A percentile compares a stretch with the other conserved stretches of the same genome.
Conservation (phyloP, 495 filamentous ascomycete genomes). For the Staphylotrichum tortipilum region DNA sequence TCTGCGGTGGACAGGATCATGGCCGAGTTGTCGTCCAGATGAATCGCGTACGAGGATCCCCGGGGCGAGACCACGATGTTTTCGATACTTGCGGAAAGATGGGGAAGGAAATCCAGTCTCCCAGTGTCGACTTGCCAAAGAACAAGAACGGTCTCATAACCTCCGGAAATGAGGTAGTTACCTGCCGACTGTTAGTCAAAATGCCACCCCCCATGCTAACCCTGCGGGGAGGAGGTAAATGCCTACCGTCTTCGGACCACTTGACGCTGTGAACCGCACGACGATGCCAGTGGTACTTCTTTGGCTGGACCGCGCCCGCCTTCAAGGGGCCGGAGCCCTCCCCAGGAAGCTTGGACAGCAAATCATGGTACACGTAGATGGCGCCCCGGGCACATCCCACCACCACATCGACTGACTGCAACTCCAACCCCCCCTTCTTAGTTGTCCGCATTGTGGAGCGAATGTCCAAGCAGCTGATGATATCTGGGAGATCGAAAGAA, state of each 20-base stretch:
- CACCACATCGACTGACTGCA: slow-evolving; percentile 53
- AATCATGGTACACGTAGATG: slow-evolving; percentile 69
- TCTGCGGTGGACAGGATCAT: slow-evolving; percentile 86
- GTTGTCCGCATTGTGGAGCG: slow-evolving; percentile 19
- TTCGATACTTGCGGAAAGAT: slow-evolving; percentile 75
- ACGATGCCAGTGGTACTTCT: slow-evolving; percentile 85
- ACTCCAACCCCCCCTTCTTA: slow-evolving; percentile 29
- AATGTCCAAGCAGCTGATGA: slow-evolving; percentile 51
- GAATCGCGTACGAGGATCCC: slow-evolving; percentile 72
- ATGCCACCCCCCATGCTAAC: not conserved
- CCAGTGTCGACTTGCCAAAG: slow-evolving; percentile 93
- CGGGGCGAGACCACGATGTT: slow-evolving; percentile 71
- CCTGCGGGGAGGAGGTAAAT: not conserved
- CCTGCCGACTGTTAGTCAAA: slow-evolving; percentile 41
- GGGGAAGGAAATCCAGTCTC: slow-evolving; percentile 69
- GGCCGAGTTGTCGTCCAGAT: slow-evolving; percentile 80
- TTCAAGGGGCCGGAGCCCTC: slow-evolving; percentile 19
- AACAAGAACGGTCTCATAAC: slow-evolving; percentile 79
- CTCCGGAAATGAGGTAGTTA: slow-evolving; percentile 93
- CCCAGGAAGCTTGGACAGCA: slow-evolving; percentile 47
- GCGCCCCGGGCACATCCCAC: slow-evolving; percentile 66
- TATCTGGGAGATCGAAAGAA: slow-evolving; percentile 43
- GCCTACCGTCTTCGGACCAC: slow-evolving; percentile 83
- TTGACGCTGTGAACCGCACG: slow-evolving; percentile 69
- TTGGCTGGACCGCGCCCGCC: slow-evolving; percentile 35